Evolutionary conservation across 2,329 filamentous ascomycete genomes (phyloP).

Genomic region (Colletotrichum lentis): DNA sequence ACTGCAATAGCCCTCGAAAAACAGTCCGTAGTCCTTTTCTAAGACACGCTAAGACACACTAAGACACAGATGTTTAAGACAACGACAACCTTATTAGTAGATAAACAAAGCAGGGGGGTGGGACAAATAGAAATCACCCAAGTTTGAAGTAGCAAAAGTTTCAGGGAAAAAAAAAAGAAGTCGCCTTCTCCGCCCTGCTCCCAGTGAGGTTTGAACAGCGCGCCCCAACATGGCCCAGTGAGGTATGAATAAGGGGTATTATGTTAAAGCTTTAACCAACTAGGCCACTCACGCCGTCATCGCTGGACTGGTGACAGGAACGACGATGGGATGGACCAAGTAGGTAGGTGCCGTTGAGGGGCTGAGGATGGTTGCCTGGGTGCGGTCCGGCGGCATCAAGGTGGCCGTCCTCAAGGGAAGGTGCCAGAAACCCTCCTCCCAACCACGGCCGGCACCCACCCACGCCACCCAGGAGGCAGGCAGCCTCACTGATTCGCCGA

Average conservation of each 20-base stretch:
- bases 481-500: not conserved
- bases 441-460: no score
- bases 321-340: not conserved
- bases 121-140: no score
- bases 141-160: no score
- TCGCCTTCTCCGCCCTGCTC: not conserved
- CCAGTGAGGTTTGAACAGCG: not conserved
- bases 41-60: no score
- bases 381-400: not conserved
- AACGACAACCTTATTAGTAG: no score
- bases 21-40: no score
- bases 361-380: not conserved
- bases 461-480: not conserved
- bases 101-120: no score
- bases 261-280: not conserved
- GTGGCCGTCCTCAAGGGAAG: not conserved
- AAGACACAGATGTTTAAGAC: no score
- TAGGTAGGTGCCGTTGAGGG: not conserved
- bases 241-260: not conserved
- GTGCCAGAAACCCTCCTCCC: not conserved
- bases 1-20: no score
- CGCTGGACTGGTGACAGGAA: not conserved
- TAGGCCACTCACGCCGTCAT: constrained; percentile 1
- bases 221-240: not conserved
- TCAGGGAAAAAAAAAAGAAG: no score